Conservation (phyloP, 2,329 filamentous ascomycete species). For the Aspergillaceae sp. region DNA sequence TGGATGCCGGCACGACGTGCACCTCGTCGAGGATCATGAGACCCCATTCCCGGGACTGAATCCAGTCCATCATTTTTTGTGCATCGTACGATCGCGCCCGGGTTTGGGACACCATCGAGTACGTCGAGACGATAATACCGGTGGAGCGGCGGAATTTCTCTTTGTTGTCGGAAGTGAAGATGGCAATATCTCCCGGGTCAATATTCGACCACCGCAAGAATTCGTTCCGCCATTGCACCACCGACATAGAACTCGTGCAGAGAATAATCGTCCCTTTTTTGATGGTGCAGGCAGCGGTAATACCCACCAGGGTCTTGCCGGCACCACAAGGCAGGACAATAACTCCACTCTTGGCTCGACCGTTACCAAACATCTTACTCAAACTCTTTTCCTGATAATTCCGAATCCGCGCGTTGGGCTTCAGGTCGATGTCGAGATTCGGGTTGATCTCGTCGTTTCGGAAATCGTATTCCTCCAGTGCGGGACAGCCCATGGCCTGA, state of each 20-base stretch:
- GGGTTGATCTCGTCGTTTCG: slow-evolving; percentile 81
- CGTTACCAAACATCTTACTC: slow-evolving; percentile 99
- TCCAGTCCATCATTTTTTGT: slow-evolving; percentile 95
- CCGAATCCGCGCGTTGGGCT: slow-evolving; percentile 80
- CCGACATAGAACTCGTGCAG: slow-evolving; percentile 95
- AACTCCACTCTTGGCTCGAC: slow-evolving; percentile 90
- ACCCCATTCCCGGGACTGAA: slow-evolving; percentile 86
- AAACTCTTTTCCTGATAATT: slow-evolving; percentile 95
- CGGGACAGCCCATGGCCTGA: slow-evolving; percentile 73
- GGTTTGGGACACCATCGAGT: slow-evolving; percentile 96
- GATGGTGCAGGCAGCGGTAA: slow-evolving; percentile 94
- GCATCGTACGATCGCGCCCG: slow-evolving; percentile 83
- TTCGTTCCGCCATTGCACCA: slow-evolving; percentile 91
- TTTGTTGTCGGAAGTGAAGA: slow-evolving; percentile 93
- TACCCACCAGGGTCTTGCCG: slow-evolving; percentile 95
- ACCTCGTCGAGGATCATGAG: slow-evolving; percentile 96
- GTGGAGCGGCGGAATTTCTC: slow-evolving; percentile 76
- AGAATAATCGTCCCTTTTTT: slow-evolving; percentile 94
- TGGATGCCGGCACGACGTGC: slow-evolving; percentile 92
- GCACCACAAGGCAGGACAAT: slow-evolving; percentile 95
- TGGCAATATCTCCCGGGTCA: slow-evolving; percentile 81
- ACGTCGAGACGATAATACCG: slow-evolving; percentile 94
- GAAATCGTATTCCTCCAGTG: slow-evolving; percentile 96
- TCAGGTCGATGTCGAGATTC: slow-evolving; percentile 86
- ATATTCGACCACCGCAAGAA: slow-evolving; percentile 99